Percentiles rank a stretch among this genome's conserved stretches.
phyloP scores from a whole-genome alignment of 768 basidiomycete species.

The Psilocybe azurescens region DNA sequence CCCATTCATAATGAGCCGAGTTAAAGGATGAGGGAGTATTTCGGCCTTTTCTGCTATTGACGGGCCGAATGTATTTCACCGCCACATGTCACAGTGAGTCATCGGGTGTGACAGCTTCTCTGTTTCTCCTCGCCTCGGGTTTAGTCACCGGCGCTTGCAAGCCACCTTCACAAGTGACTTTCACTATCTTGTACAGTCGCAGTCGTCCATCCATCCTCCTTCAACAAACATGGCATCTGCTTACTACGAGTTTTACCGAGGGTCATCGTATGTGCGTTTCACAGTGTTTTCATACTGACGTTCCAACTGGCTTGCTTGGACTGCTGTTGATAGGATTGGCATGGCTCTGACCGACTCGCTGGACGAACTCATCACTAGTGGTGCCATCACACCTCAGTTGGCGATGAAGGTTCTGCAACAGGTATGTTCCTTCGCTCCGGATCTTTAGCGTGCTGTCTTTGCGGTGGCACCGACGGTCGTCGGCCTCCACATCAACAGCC shows the following conservation, averaged over 20 bases:
- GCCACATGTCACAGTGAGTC: not conserved
- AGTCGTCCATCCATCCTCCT: not conserved
- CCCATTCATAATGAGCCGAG: too few relatives aligned
- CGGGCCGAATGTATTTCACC: not conserved
- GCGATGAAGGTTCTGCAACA: slow-evolving; percentile 99
- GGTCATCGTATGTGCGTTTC: slow-evolving; percentile 74
- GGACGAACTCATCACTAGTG: slow-evolving; percentile 97
- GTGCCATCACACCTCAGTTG: slow-evolving; percentile 94
- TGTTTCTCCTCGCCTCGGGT: not conserved
- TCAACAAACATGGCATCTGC: slow-evolving; percentile 68
- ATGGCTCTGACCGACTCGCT: slow-evolving; percentile 97
- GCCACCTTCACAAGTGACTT: slow-evolving; percentile 1
- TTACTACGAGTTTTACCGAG: slow-evolving; percentile 93
- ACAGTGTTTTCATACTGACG: slow-evolving; percentile 9
- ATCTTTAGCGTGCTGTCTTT: not conserved
- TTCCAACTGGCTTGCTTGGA: not conserved
- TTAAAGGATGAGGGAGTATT: not conserved
- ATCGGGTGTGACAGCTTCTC: not conserved
- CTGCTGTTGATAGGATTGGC: slow-evolving; percentile 70
- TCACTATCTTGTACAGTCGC: not conserved
- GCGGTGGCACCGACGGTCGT: not conserved
- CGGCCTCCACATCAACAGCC: not conserved
- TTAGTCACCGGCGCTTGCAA: not conserved
- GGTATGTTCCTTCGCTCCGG: slow-evolving; percentile 50
- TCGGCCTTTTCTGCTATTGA: not conserved